A percentile compares a stretch with the other conserved stretches of the same genome.
phyloP scores from a whole-genome alignment of 768 basidiomycete genomes.

The Coprinopsis marcescibilis region DNA sequence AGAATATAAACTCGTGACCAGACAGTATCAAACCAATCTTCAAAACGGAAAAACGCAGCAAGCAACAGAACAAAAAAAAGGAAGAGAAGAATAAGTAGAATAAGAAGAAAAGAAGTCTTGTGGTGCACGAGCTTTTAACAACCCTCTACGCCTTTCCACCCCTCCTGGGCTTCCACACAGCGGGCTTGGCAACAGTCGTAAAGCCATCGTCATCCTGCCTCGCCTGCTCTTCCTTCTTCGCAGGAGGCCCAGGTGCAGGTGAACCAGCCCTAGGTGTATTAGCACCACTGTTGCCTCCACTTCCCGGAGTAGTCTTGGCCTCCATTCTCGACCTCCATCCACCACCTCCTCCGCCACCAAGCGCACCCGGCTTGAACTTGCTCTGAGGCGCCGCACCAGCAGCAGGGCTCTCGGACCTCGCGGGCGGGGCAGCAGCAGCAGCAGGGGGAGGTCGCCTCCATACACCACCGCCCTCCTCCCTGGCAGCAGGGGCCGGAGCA shows the following conservation, averaged over 20 bases:
- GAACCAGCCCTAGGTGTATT: conserved; percentile 18
- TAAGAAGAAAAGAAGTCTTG: too few relatives aligned
- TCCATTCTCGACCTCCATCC: conserved; percentile 59
- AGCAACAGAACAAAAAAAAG: too few relatives aligned
- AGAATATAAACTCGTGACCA: too few relatives aligned
- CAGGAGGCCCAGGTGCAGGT: conserved; percentile 31
- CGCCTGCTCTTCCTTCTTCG: conserved; percentile 32
- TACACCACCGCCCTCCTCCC: conserved; percentile 20
- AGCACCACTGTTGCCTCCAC: conserved; percentile 17
- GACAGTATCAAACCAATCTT: too few relatives aligned
- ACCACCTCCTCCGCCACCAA: conserved; percentile 33
- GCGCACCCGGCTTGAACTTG: conserved; percentile 41
- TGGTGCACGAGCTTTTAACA: too few relatives aligned
- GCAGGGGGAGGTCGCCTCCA: conserved; percentile 30
- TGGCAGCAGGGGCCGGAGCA: conserved; percentile 17
- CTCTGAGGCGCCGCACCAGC: conserved; percentile 32
- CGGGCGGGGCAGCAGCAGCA: conserved; percentile 28
- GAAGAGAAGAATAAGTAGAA: too few relatives aligned
- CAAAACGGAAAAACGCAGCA: too few relatives aligned
- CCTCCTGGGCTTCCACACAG: conserved; percentile 20
- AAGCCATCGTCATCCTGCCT: conserved; percentile 67
- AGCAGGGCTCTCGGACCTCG: conserved; percentile 53
- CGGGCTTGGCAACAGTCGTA: conserved; percentile 41
- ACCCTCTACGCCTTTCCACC: too few relatives aligned
- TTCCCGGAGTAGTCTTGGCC: conserved; percentile 32